Percentiles rank a stretch among this genome's conserved stretches.
Evolutionary conservation across 805 yeast species (phyloP).

Genomic region (Suhomyces vadensis): DNA sequence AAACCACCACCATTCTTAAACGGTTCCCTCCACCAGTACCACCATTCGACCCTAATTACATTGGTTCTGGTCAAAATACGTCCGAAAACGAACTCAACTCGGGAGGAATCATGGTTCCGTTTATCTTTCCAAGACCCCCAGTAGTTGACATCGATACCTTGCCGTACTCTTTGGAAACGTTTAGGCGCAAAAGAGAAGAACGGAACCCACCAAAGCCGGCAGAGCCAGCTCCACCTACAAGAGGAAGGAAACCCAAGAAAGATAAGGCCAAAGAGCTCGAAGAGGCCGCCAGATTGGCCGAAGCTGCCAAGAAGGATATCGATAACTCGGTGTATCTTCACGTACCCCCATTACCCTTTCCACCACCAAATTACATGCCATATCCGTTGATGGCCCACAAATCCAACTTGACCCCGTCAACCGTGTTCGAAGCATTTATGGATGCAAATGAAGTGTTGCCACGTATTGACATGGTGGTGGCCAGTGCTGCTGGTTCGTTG

Average conservation of each 20-base stretch:
- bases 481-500: conserved; percentile 48
- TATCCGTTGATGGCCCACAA: conserved; percentile 40
- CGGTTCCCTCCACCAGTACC: conserved; percentile 44
- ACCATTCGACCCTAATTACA: conserved; percentile 21
- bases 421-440: conserved; percentile 36
- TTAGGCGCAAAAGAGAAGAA: conserved; percentile 6
- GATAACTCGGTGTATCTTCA: conserved; percentile 9
- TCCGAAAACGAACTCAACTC: conserved; percentile 5
- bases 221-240: conserved; percentile 5
- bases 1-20: conserved; percentile 24
- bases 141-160: conserved; percentile 20
- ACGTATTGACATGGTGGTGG: conserved; percentile 45
- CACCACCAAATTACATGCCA: conserved; percentile 48
- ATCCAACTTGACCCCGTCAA: conserved; percentile 35
- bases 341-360: conserved; percentile 46
- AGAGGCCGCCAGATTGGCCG: conserved; percentile 4
- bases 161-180: conserved; percentile 22
- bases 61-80: conserved; percentile 5
- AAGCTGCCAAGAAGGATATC: not conserved
- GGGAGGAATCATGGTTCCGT: conserved; percentile 44
- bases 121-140: conserved; percentile 46
- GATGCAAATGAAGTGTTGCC: conserved; percentile 40
- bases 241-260: conserved; percentile 3
- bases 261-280: conserved; percentile 8
- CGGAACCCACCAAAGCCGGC: not conserved